Percentiles rank a stretch among this genome's conserved stretches.
Conservation (phyloP, 228 moss, liverwort and hornwort species). For the Sphagnum fallax region DNA sequence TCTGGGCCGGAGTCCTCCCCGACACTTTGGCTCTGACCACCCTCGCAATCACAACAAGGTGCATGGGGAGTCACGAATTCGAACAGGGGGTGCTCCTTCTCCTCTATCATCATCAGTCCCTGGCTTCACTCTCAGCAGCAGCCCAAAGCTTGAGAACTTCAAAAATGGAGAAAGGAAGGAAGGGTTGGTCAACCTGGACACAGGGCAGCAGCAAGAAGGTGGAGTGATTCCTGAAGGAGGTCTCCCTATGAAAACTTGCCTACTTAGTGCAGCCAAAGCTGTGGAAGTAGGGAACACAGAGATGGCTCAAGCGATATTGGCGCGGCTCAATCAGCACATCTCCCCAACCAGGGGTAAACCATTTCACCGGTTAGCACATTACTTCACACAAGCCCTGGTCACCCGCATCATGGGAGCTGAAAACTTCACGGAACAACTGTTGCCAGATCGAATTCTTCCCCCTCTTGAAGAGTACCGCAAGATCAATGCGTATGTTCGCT, state of each 20-base stretch:
- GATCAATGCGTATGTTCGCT: conserved; percentile 36
- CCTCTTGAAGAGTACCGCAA: conserved; percentile 33
- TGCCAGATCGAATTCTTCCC: conserved; percentile 14
- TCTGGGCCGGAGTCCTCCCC: conserved; percentile 1
- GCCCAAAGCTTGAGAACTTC: too few species aligned
- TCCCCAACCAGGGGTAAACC: conserved; percentile 36
- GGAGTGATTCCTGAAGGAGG: conserved; percentile 38
- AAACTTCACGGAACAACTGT: conserved; percentile 15
- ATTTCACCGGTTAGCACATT: conserved; percentile 48
- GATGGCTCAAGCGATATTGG: conserved; percentile 58
- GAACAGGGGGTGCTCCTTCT: conserved; percentile 3
- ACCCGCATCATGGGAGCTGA: conserved; percentile 22
- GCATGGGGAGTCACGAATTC: not conserved
- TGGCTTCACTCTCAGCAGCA: too few species aligned
- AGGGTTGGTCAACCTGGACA: conserved; percentile 8
- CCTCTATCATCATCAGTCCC: conserved; percentile 8
- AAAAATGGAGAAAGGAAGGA: not conserved
- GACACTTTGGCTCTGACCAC: not conserved
- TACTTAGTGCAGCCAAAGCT: conserved; percentile 43
- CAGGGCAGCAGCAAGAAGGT: conserved; percentile 15
- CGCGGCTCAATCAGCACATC: conserved; percentile 66
- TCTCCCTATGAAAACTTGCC: conserved; percentile 24
- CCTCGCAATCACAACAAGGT: conserved; percentile 6
- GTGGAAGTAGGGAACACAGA: conserved; percentile 47
- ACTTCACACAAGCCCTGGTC: conserved; percentile 42